A percentile compares a stretch with the other conserved stretches of the same genome.
Evolutionary conservation across 1,139 yeast species (phyloP).

Genomic region (Zhuliangozyma blackwelliae): DNA sequence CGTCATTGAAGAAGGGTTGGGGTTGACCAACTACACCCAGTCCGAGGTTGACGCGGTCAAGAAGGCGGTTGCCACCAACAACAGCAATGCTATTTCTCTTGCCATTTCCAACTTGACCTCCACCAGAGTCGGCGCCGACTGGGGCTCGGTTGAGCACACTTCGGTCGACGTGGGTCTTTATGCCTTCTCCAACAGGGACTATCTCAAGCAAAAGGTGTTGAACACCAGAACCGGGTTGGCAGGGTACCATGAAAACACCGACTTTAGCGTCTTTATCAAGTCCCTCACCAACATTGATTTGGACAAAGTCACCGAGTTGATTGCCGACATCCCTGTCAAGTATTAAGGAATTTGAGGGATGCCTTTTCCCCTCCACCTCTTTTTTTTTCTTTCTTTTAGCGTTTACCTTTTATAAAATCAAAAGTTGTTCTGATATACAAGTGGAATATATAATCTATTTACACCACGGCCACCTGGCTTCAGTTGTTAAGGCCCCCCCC

Average conservation of each 20-base stretch:
- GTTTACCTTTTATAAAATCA: too few species aligned
- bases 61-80: constrained; percentile 15
- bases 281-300: constrained; percentile 53
- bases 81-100: constrained; percentile 2
- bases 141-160: constrained; percentile 88
- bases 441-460: too few species aligned
- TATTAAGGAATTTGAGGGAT: background rate
- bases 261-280: constrained; percentile 70
- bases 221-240: constrained; percentile 38
- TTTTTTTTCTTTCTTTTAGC: too few species aligned
- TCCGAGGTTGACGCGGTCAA: constrained; percentile 37
- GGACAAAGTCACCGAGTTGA: constrained; percentile 42
- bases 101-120: constrained; percentile 60
- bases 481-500: too few species aligned
- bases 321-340: constrained; percentile 26
- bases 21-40: constrained; percentile 50
- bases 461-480: too few species aligned
- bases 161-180: constrained; percentile 88
- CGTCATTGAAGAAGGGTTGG: constrained; percentile 54
- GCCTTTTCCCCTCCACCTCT: too few species aligned
- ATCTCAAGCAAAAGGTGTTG: constrained; percentile 32
- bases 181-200: constrained; percentile 56
- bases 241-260: constrained; percentile 83
- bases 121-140: constrained; percentile 69
- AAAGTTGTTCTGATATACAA: too few species aligned